A percentile compares a stretch with the other conserved stretches of the same genome.
Evolutionary conservation across 768 basidiomycete genomes (phyloP).

Genomic region (Phylloporus sp.): DNA sequence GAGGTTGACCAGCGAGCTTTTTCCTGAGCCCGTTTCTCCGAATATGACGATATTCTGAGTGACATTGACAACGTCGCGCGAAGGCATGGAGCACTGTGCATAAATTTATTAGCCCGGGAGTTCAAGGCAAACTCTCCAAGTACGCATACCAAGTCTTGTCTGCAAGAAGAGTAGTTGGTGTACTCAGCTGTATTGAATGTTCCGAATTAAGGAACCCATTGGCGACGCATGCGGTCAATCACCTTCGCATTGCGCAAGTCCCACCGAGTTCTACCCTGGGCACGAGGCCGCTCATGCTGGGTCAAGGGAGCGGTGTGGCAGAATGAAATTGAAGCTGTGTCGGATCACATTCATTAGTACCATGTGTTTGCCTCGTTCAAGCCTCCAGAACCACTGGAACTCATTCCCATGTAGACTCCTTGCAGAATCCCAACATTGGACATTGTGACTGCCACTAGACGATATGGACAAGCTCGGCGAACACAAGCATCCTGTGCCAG

Average conservation of each 20-base stretch:
- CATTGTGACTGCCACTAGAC: neutral
- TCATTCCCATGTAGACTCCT: neutral
- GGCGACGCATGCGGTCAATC: neutral
- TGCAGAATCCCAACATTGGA: neutral
- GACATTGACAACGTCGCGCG: neutral
- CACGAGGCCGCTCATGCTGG: slow-evolving; percentile 21
- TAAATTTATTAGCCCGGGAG: slow-evolving; percentile 3
- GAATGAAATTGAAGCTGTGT: neutral
- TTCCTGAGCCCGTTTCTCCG: slow-evolving; percentile 33
- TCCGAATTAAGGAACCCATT: neutral
- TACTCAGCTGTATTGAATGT: neutral
- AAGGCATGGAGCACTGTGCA: slow-evolving; percentile 14
- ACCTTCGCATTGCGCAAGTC: neutral
- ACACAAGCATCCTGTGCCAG: neutral
- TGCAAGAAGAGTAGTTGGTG: slow-evolving; percentile 1
- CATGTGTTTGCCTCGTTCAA: slow-evolving; percentile 3
- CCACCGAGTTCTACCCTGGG: no score
- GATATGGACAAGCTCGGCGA: neutral
- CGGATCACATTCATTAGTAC: neutral
- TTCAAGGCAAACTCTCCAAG: neutral
- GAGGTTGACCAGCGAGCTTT: slow-evolving; percentile 45
- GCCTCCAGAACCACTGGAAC: neutral
- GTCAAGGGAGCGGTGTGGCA: neutral
- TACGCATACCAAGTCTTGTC: slow-evolving; percentile 6
- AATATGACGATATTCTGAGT: slow-evolving; percentile 30